Percentiles rank a stretch among this genome's conserved stretches.
Conservation (phyloP, 805 yeast species). For the Alloascoidea hylecoeti region DNA sequence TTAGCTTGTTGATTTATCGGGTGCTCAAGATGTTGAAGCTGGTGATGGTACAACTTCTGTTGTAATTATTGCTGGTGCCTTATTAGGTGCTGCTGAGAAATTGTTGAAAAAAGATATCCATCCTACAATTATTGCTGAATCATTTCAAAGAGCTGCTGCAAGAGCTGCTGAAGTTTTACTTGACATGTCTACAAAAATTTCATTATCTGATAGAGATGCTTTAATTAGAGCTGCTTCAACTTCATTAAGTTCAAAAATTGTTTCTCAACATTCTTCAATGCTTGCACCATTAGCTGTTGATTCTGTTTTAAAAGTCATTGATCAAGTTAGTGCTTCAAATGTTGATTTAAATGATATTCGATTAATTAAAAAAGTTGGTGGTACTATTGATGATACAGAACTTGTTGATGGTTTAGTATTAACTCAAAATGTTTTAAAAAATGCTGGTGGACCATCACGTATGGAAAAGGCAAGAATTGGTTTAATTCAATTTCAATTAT, state of each 20-base stretch:
- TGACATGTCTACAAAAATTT: slow-evolving; percentile 74
- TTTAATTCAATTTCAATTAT: slow-evolving; percentile 82
- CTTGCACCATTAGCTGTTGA: slow-evolving; percentile 93
- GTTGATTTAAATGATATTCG: slow-evolving; percentile 86
- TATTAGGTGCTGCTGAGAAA: slow-evolving; percentile 90
- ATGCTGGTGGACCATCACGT: slow-evolving; percentile 91
- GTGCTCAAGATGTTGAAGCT: slow-evolving; percentile 98
- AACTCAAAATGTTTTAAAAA: slow-evolving; percentile 78
- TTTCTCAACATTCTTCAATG: slow-evolving; percentile 75
- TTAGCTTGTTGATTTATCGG: slow-evolving; percentile 77
- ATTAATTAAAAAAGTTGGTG: slow-evolving; percentile 87
- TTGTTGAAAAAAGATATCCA: slow-evolving; percentile 80
- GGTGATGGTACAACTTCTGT: slow-evolving; percentile 99
- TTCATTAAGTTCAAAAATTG: slow-evolving; percentile 88
- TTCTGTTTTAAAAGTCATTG: slow-evolving; percentile 68
- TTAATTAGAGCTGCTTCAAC: slow-evolving; percentile 88
- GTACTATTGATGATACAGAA: slow-evolving; percentile 94
- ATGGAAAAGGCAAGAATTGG: slow-evolving; percentile 90
- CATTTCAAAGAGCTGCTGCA: slow-evolving; percentile 79
- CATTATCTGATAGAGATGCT: slow-evolving; percentile 69
- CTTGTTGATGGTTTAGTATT: slow-evolving; percentile 87
- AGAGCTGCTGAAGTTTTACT: slow-evolving; percentile 71
- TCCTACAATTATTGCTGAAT: slow-evolving; percentile 89
- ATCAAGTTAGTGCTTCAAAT: slow-evolving; percentile 39
- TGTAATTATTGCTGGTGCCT: slow-evolving; percentile 88